phyloP scores from a whole-genome alignment of 805 yeast species.

The Hanseniaspora valbyensis region DNA sequence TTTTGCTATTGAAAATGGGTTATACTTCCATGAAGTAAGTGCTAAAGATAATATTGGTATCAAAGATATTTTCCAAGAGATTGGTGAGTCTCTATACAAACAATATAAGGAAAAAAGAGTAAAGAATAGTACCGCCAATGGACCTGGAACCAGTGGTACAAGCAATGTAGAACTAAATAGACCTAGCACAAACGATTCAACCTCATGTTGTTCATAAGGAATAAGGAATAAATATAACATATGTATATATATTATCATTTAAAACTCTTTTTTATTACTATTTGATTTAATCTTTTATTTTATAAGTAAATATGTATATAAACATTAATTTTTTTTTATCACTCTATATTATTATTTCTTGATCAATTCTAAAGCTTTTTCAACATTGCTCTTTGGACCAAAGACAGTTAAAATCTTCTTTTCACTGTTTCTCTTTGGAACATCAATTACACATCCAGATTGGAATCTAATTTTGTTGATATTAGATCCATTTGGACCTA shows the following conservation, averaged over 20 bases:
- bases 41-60: conserved; percentile 49
- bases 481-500: conserved; percentile 68
- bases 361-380: conserved; percentile 36
- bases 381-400: conserved; percentile 49
- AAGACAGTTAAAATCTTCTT: conserved; percentile 46
- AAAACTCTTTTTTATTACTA: not conserved
- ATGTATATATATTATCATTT: too few relatives aligned
- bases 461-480: conserved; percentile 50
- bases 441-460: conserved; percentile 47
- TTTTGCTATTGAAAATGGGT: conserved; percentile 43
- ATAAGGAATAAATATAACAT: not conserved
- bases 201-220: conserved; percentile 32
- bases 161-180: conserved; percentile 32
- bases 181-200: conserved; percentile 35
- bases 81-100: conserved; percentile 37
- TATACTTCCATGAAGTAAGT: conserved; percentile 44
- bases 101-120: conserved; percentile 20
- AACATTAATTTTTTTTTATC: too few relatives aligned
- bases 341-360: conserved; percentile 23
- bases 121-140: conserved; percentile 16
- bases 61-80: conserved; percentile 36
- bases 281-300: not conserved
- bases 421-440: conserved; percentile 50
- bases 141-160: conserved; percentile 16
- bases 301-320: not conserved